phyloP scores from a whole-genome alignment of 139 green algal species.

The Picochlorum sp. region DNA sequence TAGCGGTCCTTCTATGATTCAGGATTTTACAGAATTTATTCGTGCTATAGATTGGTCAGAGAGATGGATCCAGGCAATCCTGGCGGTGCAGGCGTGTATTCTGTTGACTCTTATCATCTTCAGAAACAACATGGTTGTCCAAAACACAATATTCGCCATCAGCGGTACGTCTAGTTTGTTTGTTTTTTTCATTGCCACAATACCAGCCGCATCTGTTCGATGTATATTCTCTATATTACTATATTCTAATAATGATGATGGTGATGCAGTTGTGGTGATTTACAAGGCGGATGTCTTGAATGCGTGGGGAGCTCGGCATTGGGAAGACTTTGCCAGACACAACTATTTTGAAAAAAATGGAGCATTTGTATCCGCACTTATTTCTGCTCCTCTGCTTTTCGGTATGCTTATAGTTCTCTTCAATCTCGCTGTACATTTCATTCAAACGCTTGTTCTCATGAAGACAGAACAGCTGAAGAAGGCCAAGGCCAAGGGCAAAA shows the following conservation, averaged over 20 bases:
- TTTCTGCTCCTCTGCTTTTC: constrained; percentile 41
- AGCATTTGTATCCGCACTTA: constrained; percentile 37
- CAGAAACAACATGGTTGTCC: constrained; percentile 14
- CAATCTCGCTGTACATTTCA: not conserved
- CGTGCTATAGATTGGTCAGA: constrained; percentile 5
- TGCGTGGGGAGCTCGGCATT: constrained; percentile 19
- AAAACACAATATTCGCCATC: constrained; percentile 23
- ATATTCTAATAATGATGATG: not conserved
- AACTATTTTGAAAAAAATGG: constrained; percentile 47
- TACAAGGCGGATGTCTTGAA: constrained; percentile 45
- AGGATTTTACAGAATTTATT: constrained; percentile 7
- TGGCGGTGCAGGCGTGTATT: constrained; percentile 29
- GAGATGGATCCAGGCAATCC: constrained; percentile 35
- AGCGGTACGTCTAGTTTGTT: constrained; percentile 23
- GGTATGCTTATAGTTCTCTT: constrained; percentile 46
- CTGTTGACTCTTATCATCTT: constrained; percentile 26
- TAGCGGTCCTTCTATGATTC: not conserved
- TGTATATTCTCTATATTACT: too few relatives aligned
- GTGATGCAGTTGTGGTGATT: constrained; percentile 25
- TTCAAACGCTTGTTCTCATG: not conserved
- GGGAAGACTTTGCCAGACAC: constrained; percentile 38
- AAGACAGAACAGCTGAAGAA: constrained; percentile 12
- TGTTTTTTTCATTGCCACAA: too few relatives aligned
- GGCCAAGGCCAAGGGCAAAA: not conserved
- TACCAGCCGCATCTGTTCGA: too few relatives aligned